Conservation (phyloP, 495 filamentous ascomycete species). For the Penicillium egyptiacum region DNA sequence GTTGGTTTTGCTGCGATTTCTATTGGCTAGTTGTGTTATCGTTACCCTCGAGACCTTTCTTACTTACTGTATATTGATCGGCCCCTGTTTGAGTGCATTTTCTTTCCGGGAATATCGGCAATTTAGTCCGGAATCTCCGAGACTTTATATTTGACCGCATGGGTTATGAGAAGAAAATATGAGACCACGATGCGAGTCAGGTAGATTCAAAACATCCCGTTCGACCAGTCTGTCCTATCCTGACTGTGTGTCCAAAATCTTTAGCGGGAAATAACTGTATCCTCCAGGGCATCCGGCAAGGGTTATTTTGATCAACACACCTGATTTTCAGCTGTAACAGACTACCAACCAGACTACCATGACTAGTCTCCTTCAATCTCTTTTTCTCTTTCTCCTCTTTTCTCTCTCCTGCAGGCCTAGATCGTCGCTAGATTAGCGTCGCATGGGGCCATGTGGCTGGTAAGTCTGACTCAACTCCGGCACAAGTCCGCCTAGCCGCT, state of each 20-base stretch:
- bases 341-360: not conserved
- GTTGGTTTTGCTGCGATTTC: conserved; percentile 1
- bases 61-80: not conserved
- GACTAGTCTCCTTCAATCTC: not conserved
- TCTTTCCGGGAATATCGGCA: not conserved
- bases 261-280: not conserved
- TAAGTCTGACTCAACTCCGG: not conserved
- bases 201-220: not conserved
- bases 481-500: not conserved
- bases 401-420: not conserved
- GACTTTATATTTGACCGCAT: not conserved
- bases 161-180: not conserved
- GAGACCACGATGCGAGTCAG: not conserved
- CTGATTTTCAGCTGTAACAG: not conserved
- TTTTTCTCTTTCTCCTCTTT: not conserved
- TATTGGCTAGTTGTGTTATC: conserved; percentile 2
- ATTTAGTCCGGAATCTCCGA: not conserved
- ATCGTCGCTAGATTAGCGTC: not conserved
- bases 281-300: not conserved
- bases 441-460: not conserved
- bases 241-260: not conserved
- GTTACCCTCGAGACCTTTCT: not conserved
- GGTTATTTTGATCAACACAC: not conserved
- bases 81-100: not conserved
- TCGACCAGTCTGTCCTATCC: not conserved